Conservation (phyloP, 2,329 filamentous ascomycete species). For the Cladosporium sp. region DNA sequence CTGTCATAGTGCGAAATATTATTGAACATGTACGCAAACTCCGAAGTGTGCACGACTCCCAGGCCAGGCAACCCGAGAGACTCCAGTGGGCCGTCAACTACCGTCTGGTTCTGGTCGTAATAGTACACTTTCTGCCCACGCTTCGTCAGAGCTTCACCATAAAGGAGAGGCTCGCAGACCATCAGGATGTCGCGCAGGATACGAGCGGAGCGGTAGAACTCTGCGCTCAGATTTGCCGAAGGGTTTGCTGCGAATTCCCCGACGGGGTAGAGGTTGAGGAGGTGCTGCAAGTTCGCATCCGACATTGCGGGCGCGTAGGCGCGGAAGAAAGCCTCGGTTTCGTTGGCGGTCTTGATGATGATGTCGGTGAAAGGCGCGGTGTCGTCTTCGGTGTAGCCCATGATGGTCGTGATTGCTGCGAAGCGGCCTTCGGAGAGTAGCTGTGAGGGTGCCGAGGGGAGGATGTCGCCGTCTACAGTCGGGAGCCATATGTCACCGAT, state of each 20-base stretch:
- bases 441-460: constrained; percentile 41
- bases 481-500: constrained; percentile 55
- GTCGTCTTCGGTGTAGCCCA: constrained; percentile 49
- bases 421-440: constrained; percentile 42
- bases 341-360: constrained; percentile 33
- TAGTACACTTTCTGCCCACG: constrained; percentile 48
- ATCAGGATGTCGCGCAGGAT: constrained; percentile 56
- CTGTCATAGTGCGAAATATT: constrained; percentile 43
- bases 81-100: constrained; percentile 49
- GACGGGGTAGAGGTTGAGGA: constrained; percentile 39
- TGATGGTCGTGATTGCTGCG: constrained; percentile 42
- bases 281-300: constrained; percentile 25
- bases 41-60: constrained; percentile 54
- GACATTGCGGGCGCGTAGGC: constrained; percentile 43
- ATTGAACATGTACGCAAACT: constrained; percentile 55
- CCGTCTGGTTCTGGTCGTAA: constrained; percentile 57
- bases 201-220: constrained; percentile 53
- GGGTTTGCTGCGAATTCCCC: constrained; percentile 46
- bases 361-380: constrained; percentile 39
- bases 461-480: constrained; percentile 53
- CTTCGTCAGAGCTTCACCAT: constrained; percentile 42
- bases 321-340: constrained; percentile 42
- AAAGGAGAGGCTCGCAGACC: constrained; percentile 50
- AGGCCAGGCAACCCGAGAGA: constrained; percentile 40
- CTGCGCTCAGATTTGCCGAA: constrained; percentile 40